Base-by-base conservation (phyloP, 2,329 filamentous ascomycete species). In the Elsinoe arachidis region DNA sequence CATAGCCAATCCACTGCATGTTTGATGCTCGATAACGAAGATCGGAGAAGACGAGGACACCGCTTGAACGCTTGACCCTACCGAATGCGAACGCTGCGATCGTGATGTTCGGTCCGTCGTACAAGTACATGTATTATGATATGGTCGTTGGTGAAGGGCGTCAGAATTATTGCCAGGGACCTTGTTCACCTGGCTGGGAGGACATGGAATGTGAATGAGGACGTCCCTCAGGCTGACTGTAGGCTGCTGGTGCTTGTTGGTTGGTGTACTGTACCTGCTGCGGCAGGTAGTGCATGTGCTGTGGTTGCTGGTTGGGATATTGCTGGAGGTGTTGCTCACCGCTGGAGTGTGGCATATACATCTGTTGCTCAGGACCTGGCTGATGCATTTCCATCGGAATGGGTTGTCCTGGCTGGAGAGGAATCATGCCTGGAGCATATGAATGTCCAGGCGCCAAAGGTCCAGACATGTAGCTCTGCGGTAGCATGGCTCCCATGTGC, bases 121-220 rank as follows among this genome's bases (percentile, higher is more conserved):
- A 46, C 41, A 46, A 46, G 41, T 46, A 46, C 41, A 46, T 46
- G 19, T 12, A 46, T 17, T 17, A 46, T 7, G 26, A 26, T 12
- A 12, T 12, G 11, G 41, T 46, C 41, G 11, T 26, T 19, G 19
- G 10, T 12, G 19, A 68, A 15, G 26, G 26, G 7, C 26, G 67
- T 73, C 10, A 65, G 69, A 30, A 67, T 70, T 47, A 69, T 71
- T 2, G 70, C 69, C 1, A 59, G 61, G 35, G 59, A 62, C 41
- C 21, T 46, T 46, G 41, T 30, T 46, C 41, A 12, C 41, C 41
- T 11, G 41, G 65, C 63, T 35, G 63, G 62, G 11, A 63, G 60
- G 7, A 72, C 72, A 55, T 43, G 2, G 49, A 39, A 10, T 53
- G 49, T 19, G 49, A 53, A 6, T 53, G 49, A 3, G 30, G 19